Base-by-base conservation (phyloP, 345 rosid genomes). In the Lumnitzera racemosa region DNA sequence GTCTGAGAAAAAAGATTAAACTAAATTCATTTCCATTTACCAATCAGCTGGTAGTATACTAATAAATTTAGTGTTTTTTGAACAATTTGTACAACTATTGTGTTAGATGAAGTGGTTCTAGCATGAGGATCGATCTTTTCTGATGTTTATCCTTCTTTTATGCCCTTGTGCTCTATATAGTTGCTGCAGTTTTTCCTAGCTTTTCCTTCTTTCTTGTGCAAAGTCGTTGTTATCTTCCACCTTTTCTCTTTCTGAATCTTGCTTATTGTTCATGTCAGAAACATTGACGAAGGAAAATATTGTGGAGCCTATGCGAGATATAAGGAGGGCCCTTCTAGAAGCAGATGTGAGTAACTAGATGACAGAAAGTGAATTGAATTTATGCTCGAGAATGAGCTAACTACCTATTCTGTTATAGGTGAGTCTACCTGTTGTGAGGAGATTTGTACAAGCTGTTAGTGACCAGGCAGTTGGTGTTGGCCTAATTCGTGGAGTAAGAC, bases 271-370 rank as follows among this genome's bases (percentile, higher is more conserved):
- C 72, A 76, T 41, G 74, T 63, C 62, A 94, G 99, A 90, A 80
- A 86, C 81, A 41, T 74, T 94, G 90, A 87, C 95, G 1, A 94
- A 90, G 82, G 99, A 90, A 63, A 90, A 94, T 70, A 84, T 94
- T 47, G 82, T 66, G 70, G 99, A 88, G 74, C 97, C 99, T n/a
- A 90, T 94, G 99, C 71, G 86, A 61, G 99, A 94, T 72, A 94
- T 94, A 51, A 86, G 97, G 72, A 80, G 99, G 77, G 95, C 96
- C 53, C 99, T 94, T 56, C 63, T 94, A 47, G 99, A 94, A 86
- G 99, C 99, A 20, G 99, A 94, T 85, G 99, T 94, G 74, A 89
- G 91, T 71, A 49, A 24, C 29, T 62, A 67, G n/a, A 51, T 46
- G 46, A 49, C 66, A 36, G 10, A 20, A 41, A 4, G 17, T 47